Conservation (phyloP, 2,329 filamentous ascomycete species). For the Aspergillus arachidicola region DNA sequence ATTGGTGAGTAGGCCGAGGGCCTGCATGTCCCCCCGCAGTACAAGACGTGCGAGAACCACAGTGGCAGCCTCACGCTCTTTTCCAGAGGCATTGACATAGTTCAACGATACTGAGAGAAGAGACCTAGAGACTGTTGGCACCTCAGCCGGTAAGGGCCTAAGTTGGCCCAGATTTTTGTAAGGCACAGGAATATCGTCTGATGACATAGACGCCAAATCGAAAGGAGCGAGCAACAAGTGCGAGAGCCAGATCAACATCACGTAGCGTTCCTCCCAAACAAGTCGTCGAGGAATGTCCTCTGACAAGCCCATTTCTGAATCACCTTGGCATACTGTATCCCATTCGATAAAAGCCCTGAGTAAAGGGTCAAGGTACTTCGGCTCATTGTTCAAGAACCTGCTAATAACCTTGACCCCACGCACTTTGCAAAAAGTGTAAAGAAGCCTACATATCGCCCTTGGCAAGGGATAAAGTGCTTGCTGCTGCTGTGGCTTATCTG, state of each 20-base stretch:
- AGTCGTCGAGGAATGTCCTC: conserved; percentile 44
- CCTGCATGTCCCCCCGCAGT: conserved; percentile 87
- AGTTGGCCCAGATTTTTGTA: conserved; percentile 34
- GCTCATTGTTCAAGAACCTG: conserved; percentile 87
- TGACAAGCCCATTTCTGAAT: conserved; percentile 14
- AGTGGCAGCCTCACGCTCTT: conserved; percentile 87
- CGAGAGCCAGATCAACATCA: conserved; percentile 84
- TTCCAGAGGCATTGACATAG: conserved; percentile 75
- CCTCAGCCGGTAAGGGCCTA: conserved; percentile 54
- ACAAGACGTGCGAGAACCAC: conserved; percentile 77
- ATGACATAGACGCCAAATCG: conserved; percentile 82
- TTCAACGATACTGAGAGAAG: conserved; percentile 71
- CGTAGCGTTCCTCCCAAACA: conserved; percentile 86
- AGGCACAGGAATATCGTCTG: conserved; percentile 40
- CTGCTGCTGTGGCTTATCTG: conserved; percentile 37
- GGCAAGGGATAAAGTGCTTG: conserved; percentile 56
- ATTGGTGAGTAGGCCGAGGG: conserved; percentile 67
- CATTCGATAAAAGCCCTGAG: conserved; percentile 72
- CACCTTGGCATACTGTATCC: conserved; percentile 29
- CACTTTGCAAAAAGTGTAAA: conserved; percentile 94
- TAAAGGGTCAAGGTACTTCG: conserved; percentile 78
- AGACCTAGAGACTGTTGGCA: conserved; percentile 71
- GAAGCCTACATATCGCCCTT: conserved; percentile 72
- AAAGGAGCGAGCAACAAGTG: conserved; percentile 85
- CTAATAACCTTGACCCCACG: conserved; percentile 90